Evolutionary conservation across 2,329 filamentous ascomycete genomes (phyloP), one percentile per base, ranked within the genome.

Genomic region (Triangularia setosa): DNA sequence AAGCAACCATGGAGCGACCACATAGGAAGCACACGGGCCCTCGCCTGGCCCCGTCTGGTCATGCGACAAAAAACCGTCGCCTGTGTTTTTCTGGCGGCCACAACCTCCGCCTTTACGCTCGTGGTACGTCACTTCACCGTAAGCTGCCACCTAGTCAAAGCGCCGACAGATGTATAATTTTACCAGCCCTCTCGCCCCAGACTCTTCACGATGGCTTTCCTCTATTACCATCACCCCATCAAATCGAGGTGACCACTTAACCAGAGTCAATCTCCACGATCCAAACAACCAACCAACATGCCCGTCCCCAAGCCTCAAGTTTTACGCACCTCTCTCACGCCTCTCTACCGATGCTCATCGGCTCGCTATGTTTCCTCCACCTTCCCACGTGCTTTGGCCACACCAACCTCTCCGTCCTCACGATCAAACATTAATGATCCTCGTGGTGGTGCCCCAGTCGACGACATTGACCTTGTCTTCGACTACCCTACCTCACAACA

Each of bases 381-480:
- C 14, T 12, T 27, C 52, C 12, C 24, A 1, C 52, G 52, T 4
- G n/a, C n/a, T 6, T 9, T 48, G n/a, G 52, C 52, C 8, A 55
- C 25, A 16, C 7, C 52, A 5, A 55, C 52, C 52, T 16, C 11
- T n/a, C 18, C 12, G 16, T 25, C 23, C 23, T 14, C 52, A 16
- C 18, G 40, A 21, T 48, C 40, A n/a, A 21, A 40, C 14, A 40
- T 40, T 3, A 25, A 27, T 25, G 52, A 55, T 12, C 52, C 52
- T 9, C 52, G 21, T 25, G 58, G 58, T 21, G 58, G 35, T 14
- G 21, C 18, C 7, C 58, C 58, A 14, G 58, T 60, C 12, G 40
- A 60, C 16, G 58, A 60, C 25, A 60, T 60, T 18, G 58, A 60
- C 24, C 35, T 60, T 11, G 58, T 60, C 58, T 60, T 60, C 11